phyloP scores from a whole-genome alignment of 2,329 filamentous ascomycete genomes.

The Parastagonospora avenae region DNA sequence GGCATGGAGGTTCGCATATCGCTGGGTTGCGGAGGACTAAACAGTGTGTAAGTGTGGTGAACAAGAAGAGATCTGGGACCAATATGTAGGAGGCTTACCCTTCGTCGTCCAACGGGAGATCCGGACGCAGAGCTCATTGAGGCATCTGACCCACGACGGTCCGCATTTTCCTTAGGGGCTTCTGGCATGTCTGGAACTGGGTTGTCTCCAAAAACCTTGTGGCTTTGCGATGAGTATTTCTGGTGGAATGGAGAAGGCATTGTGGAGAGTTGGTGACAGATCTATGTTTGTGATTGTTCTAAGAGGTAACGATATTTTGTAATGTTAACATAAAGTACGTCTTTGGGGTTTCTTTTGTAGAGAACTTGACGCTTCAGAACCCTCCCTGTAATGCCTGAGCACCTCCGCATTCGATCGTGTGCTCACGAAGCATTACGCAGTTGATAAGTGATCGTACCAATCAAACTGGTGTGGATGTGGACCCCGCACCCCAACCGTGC shows the following conservation, averaged over 20 bases:
- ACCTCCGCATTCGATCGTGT: conserved; percentile 23
- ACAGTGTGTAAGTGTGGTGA: conserved; percentile 6
- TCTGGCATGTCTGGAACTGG: conserved; percentile 39
- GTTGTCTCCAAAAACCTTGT: conserved; percentile 38
- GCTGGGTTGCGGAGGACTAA: conserved; percentile 36
- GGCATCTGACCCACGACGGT: conserved; percentile 40
- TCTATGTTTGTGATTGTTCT: background rate
- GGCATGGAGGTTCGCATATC: conserved; percentile 39
- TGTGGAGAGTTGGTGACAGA: conserved; percentile 11
- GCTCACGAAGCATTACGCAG: conserved; percentile 40
- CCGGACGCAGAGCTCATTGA: conserved; percentile 27
- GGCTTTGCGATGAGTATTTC: conserved; percentile 43
- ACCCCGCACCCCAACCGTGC: conserved; percentile 38
- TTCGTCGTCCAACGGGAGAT: conserved; percentile 31
- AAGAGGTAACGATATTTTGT: background rate
- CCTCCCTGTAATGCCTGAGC: conserved; percentile 19
- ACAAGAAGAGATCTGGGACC: background rate
- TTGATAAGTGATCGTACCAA: conserved; percentile 42
- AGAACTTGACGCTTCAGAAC: conserved; percentile 14
- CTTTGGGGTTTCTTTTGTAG: background rate
- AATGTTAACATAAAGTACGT: background rate
- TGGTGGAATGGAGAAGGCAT: conserved; percentile 48
- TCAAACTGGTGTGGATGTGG: conserved; percentile 24
- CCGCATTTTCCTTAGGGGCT: conserved; percentile 35
- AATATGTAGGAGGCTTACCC: conserved; percentile 21